phyloP scores from a whole-genome alignment of 2,329 filamentous ascomycete species.

The Penicillium sp. region DNA sequence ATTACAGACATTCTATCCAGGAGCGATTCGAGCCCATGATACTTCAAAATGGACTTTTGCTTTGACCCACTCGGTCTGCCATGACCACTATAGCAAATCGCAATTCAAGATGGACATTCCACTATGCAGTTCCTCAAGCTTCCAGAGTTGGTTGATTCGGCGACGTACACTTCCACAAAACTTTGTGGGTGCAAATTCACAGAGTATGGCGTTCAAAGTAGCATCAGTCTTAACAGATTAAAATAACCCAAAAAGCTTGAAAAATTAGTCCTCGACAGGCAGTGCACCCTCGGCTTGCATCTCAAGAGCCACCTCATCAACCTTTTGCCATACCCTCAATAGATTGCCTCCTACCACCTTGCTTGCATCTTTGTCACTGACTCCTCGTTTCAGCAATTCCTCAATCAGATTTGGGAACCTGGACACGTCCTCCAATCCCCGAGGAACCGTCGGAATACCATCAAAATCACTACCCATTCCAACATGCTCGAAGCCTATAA shows the following conservation, averaged over 20 bases:
- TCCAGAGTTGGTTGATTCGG: background rate
- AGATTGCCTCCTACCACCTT: conserved; percentile 79
- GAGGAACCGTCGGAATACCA: conserved; percentile 59
- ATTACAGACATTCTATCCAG: background rate
- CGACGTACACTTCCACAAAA: background rate
- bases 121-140: background rate
- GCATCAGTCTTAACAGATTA: background rate
- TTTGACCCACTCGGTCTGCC: background rate
- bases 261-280: conserved; percentile 44
- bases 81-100: background rate
- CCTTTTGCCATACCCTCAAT: conserved; percentile 77
- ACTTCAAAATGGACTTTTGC: background rate
- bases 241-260: background rate
- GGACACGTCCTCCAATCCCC: conserved; percentile 78
- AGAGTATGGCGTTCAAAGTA: background rate
- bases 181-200: background rate
- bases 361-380: conserved; percentile 69
- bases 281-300: conserved; percentile 58
- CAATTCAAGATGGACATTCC: background rate
- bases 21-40: background rate
- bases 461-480: conserved; percentile 90
- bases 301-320: conserved; percentile 66
- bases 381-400: conserved; percentile 68
- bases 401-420: conserved; percentile 77
- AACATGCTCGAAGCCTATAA: conserved; percentile 84